Conservation (phyloP, 2,329 filamentous ascomycete genomes). For the Colletotrichum karsti region DNA sequence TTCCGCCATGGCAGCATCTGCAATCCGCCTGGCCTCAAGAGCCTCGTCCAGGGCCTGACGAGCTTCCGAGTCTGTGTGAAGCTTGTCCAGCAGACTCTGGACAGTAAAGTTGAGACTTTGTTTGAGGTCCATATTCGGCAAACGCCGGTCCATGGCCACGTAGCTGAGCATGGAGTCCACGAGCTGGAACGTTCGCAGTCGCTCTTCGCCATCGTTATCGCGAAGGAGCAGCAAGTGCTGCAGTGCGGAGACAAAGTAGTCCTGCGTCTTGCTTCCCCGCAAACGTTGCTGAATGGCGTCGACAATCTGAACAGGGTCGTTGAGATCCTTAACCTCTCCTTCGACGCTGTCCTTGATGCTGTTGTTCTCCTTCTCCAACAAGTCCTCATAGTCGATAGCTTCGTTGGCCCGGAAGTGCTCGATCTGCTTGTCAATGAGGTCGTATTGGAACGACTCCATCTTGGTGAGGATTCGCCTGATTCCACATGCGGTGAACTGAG, state of each 20-base stretch:
- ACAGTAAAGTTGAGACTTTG: constrained; percentile 98
- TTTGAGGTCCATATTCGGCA: constrained; percentile 97
- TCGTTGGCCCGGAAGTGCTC: constrained; percentile 93
- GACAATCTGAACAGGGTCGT: constrained; percentile 90
- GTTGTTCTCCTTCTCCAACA: constrained; percentile 89
- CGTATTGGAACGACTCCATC: constrained; percentile 99
- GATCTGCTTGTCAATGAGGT: constrained; percentile 97
- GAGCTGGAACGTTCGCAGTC: constrained; percentile 94
- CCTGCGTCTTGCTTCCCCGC: constrained; percentile 83
- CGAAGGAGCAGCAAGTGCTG: constrained; percentile 94
- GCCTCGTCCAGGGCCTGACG: constrained; percentile 92
- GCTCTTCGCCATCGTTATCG: constrained; percentile 91
- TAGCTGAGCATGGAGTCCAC: constrained; percentile 99
- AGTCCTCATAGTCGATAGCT: constrained; percentile 97
- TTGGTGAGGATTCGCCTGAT: constrained; percentile 94
- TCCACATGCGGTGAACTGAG: constrained; percentile 94
- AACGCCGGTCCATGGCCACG: constrained; percentile 94
- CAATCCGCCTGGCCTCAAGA: constrained; percentile 88
- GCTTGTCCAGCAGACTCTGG: constrained; percentile 91
- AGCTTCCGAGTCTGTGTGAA: constrained; percentile 96
- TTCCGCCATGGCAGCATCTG: constrained; percentile 95
- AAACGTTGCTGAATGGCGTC: constrained; percentile 91
- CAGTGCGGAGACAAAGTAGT: constrained; percentile 95
- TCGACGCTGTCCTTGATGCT: constrained; percentile 90
- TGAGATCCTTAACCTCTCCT: constrained; percentile 89